These are phyloP conservation scores for Sporisorium exsertum DNA, from an alignment of 1,284 basidiomycete species.

Conservation along the genomic window DNA sequence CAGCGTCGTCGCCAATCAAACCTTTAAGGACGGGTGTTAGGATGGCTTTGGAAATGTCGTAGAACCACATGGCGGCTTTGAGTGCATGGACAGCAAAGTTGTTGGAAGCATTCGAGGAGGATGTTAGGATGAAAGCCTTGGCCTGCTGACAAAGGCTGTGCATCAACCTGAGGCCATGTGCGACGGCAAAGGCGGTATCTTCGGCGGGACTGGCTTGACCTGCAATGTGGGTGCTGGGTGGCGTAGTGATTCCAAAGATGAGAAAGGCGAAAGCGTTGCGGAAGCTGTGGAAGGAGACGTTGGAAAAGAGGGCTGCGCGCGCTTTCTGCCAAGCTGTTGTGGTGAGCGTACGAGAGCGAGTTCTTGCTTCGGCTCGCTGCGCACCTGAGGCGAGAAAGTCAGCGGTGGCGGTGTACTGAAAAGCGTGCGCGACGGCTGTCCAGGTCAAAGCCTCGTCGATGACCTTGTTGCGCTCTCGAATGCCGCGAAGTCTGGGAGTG, in stretches of 20 bases:
- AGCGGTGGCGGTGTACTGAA: constrained; percentile 5
- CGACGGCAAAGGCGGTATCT: constrained; percentile 10
- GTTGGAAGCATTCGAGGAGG: not conserved
- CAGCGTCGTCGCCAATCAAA: not conserved
- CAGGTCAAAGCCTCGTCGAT: constrained; percentile 11
- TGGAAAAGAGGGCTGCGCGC: constrained; percentile 8
- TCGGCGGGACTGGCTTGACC: constrained; percentile 7
- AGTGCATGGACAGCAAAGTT: constrained; percentile 1
- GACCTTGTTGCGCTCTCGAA: constrained; percentile 5
- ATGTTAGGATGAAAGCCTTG: not conserved
- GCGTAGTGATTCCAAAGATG: constrained; percentile 6
- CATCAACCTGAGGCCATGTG: constrained; percentile 7
- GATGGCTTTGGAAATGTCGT: constrained; percentile 8
- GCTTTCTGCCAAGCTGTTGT: constrained; percentile 8
- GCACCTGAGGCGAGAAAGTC: constrained; percentile 6
- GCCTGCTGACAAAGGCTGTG: constrained; percentile 2
- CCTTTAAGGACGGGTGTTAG: constrained; percentile 3
- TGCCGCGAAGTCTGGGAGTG: not conserved
- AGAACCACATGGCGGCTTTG: constrained; percentile 3
- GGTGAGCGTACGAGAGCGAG: constrained; percentile 1
- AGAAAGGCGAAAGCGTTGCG: constrained; percentile 11
- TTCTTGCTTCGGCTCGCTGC: constrained; percentile 13
- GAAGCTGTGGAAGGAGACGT: constrained; percentile 11
- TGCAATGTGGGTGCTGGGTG: not conserved
- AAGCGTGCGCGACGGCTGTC: constrained; percentile 9